Conservation (phyloP, 129 eudicot species). For the Erigeron canadensis region DNA sequence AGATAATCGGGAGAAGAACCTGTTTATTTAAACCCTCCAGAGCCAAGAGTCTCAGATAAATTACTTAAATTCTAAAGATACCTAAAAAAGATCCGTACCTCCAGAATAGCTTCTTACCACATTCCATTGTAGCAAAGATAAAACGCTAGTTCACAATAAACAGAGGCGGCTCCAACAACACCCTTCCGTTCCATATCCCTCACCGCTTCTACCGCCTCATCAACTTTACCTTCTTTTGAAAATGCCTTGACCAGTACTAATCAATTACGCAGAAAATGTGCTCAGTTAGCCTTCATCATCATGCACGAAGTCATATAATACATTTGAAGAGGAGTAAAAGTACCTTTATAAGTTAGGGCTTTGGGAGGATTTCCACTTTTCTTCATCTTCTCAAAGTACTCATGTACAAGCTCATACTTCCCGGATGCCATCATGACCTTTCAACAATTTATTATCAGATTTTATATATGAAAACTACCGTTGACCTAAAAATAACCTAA, state of each 20-base stretch:
- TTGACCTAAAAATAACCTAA: not conserved
- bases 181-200: slow-evolving; percentile 93
- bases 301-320: slow-evolving; percentile 11
- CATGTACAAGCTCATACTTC: slow-evolving; percentile 77
- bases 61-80: not conserved
- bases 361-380: slow-evolving; percentile 75
- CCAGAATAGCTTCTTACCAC: slow-evolving; percentile 84
- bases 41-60: too few relatives aligned
- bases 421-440: slow-evolving; percentile 92
- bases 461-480: slow-evolving; percentile 17
- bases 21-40: too few relatives aligned
- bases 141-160: slow-evolving; percentile 89
- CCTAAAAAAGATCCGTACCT: slow-evolving; percentile 42
- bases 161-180: slow-evolving; percentile 65
- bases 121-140: slow-evolving; percentile 90
- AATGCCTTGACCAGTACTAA: slow-evolving; percentile 84
- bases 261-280: slow-evolving; percentile 9
- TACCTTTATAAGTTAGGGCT: slow-evolving; percentile 92
- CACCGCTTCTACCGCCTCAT: slow-evolving; percentile 73
- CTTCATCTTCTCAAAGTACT: slow-evolving; percentile 71
- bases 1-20: not conserved
- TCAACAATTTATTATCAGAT: slow-evolving; percentile 35
- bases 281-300: slow-evolving; percentile 10
- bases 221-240: slow-evolving; percentile 75
- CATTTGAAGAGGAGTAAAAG: not conserved